A percentile compares a stretch with the other conserved stretches of the same genome.
Conservation (phyloP, 139 green algal species). For the Nannochloris sp. region DNA sequence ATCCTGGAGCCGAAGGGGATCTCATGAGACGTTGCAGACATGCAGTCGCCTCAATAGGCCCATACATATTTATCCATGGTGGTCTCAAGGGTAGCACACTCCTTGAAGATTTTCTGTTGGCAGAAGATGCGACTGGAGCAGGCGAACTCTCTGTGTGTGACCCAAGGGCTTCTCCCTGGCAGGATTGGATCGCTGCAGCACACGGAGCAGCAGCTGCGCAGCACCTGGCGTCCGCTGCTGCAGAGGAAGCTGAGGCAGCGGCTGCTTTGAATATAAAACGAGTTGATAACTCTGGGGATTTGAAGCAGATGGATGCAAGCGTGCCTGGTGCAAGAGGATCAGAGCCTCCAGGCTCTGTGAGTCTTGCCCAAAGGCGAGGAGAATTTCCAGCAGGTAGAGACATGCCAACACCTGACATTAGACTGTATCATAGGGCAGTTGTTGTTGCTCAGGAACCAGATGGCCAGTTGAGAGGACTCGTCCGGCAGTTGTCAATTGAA, state of each 20-base stretch:
- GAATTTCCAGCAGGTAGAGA: conserved; percentile 22
- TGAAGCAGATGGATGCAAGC: conserved; percentile 42
- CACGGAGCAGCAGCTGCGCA: conserved; percentile 53
- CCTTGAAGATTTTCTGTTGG: conserved; percentile 74
- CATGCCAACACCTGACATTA: conserved; percentile 70
- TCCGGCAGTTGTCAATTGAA: conserved; percentile 93
- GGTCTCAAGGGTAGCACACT: conserved; percentile 74
- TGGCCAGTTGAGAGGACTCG: conserved; percentile 60
- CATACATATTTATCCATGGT: conserved; percentile 93
- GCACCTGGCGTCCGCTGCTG: conserved; percentile 61
- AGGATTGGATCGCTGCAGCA: conserved; percentile 64
- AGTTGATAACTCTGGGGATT: conserved; percentile 46
- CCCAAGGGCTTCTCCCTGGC: conserved; percentile 58
- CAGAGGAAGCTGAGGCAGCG: conserved; percentile 79
- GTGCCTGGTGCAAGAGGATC: conserved; percentile 1
- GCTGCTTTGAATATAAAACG: conserved; percentile 52
- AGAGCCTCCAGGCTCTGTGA: conserved; percentile 22
- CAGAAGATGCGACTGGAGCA: conserved; percentile 63
- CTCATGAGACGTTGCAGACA: conserved; percentile 58
- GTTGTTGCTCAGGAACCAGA: conserved; percentile 69
- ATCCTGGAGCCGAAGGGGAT: conserved; percentile 8
- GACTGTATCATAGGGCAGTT: conserved; percentile 84
- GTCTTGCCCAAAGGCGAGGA: conserved; percentile 25
- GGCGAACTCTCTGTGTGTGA: conserved; percentile 74
- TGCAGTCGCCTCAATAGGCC: conserved; percentile 74